These are phyloP conservation scores for Vinca major DNA, from an alignment of 305 asterid species.

Conservation along the genomic window DNA sequence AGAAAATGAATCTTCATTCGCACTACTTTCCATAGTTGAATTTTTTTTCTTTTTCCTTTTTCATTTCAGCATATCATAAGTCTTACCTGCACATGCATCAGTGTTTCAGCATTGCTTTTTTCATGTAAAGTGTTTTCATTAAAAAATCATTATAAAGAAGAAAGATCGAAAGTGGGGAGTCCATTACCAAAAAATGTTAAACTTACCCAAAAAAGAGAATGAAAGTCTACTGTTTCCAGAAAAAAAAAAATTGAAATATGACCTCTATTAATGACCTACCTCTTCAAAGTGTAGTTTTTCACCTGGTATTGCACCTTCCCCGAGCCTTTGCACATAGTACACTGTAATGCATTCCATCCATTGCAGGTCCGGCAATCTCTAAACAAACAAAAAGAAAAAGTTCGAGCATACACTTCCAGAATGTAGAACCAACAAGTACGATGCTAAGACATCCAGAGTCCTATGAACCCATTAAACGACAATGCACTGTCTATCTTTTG, in stretches of 20 bases:
- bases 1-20: neutral
- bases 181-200: too few species aligned
- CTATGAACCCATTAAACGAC: neutral
- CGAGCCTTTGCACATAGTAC: constrained; percentile 91
- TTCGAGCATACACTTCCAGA: constrained; percentile 16
- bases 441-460: neutral
- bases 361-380: constrained; percentile 81
- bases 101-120: neutral
- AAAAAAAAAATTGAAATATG: neutral
- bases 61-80: too few species aligned
- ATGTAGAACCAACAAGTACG: neutral
- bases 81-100: constrained; percentile 4
- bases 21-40: neutral
- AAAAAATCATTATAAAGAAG: neutral
- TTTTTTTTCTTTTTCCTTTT: neutral
- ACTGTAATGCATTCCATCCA: constrained; percentile 92
- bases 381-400: constrained; percentile 18
- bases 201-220: too few species aligned
- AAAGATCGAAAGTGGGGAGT: neutral
- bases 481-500: neutral
- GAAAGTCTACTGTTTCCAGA: neutral
- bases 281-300: constrained; percentile 66
- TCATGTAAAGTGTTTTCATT: neutral
- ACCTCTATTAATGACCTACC: constrained; percentile 32
- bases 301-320: constrained; percentile 90